Conservation (phyloP, 805 yeast species). For the Komagataella pseudopastoris region DNA sequence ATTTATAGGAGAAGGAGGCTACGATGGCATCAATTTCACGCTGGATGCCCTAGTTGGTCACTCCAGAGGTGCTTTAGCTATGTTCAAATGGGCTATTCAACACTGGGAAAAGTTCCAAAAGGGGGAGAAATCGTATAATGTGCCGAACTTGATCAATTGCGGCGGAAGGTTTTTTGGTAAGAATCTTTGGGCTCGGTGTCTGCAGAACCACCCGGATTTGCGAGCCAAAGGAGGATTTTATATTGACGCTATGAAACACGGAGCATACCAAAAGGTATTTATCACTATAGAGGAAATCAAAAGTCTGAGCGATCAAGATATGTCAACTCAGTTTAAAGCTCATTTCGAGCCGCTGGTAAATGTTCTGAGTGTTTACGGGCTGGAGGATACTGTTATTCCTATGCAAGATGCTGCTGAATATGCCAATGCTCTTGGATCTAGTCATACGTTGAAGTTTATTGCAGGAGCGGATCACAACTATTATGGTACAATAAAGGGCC, state of each 20-base stretch:
- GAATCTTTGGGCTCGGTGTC: slow-evolving; percentile 28
- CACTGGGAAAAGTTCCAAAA: slow-evolving; percentile 23
- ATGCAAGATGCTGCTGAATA: slow-evolving; percentile 43
- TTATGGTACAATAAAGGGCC: slow-evolving; percentile 34
- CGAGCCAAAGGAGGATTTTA: slow-evolving; percentile 24
- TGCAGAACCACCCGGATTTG: slow-evolving; percentile 22
- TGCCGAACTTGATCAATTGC: slow-evolving; percentile 60
- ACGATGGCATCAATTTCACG: slow-evolving; percentile 25
- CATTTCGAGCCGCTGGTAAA: slow-evolving; percentile 24
- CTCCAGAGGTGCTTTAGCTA: slow-evolving; percentile 68
- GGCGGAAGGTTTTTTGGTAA: slow-evolving; percentile 53
- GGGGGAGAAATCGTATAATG: slow-evolving; percentile 21
- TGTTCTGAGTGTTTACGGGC: slow-evolving; percentile 61
- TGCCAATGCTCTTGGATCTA: slow-evolving; percentile 41
- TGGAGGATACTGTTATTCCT: slow-evolving; percentile 55
- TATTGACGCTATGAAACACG: slow-evolving; percentile 33
- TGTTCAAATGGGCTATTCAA: slow-evolving; percentile 54
- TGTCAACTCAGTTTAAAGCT: slow-evolving; percentile 25
- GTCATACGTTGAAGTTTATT: slow-evolving; percentile 46
- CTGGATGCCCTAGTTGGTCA: slow-evolving; percentile 58
- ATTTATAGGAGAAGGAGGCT: slow-evolving; percentile 13
- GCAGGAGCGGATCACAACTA: slow-evolving; percentile 74
- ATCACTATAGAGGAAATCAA: slow-evolving; percentile 37
- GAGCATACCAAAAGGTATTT: slow-evolving; percentile 26
- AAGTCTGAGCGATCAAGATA: slow-evolving; percentile 34